phyloP scores from a whole-genome alignment of 2,329 filamentous ascomycete genomes.

The Aspergillus sp. region DNA sequence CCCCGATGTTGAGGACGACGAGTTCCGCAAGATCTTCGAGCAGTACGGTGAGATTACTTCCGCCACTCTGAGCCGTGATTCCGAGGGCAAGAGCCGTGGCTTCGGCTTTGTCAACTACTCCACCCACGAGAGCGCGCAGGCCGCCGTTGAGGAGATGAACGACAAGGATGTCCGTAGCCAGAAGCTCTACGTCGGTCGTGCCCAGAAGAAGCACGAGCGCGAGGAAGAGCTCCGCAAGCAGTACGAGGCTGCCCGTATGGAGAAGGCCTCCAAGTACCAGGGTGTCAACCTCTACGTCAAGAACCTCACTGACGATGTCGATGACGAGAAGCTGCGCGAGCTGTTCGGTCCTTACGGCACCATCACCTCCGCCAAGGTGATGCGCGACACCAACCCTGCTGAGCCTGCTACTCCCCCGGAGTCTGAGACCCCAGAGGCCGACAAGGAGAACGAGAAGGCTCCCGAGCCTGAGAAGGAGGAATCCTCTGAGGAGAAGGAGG shows the following conservation, averaged over 20 bases:
- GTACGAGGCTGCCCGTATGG: slow-evolving; percentile 93
- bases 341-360: slow-evolving; percentile 89
- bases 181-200: slow-evolving; percentile 95
- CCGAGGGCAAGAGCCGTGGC: slow-evolving; percentile 88
- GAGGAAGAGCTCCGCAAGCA: slow-evolving; percentile 99
- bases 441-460: slow-evolving; percentile 35
- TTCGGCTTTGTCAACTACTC: slow-evolving; percentile 97
- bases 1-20: slow-evolving; percentile 79
- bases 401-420: slow-evolving; percentile 47
- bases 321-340: slow-evolving; percentile 95
- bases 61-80: slow-evolving; percentile 85
- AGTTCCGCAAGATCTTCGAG: slow-evolving; percentile 93
- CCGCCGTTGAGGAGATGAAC: slow-evolving; percentile 89
- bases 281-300: slow-evolving; percentile 99
- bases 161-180: slow-evolving; percentile 89
- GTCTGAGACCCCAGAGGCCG: slow-evolving; percentile 33
- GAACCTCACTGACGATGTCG: slow-evolving; percentile 94
- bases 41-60: slow-evolving; percentile 93
- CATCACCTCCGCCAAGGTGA: slow-evolving; percentile 98
- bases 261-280: slow-evolving; percentile 99
- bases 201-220: slow-evolving; percentile 99
- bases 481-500: slow-evolving; percentile 43
- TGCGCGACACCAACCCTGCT: slow-evolving; percentile 70
- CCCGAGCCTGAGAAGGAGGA: slow-evolving; percentile 17
- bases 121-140: slow-evolving; percentile 80